These are phyloP conservation scores for Fusarium kyushuense DNA, from an alignment of 2,329 filamentous ascomycete genomes.

Conservation along the genomic window DNA sequence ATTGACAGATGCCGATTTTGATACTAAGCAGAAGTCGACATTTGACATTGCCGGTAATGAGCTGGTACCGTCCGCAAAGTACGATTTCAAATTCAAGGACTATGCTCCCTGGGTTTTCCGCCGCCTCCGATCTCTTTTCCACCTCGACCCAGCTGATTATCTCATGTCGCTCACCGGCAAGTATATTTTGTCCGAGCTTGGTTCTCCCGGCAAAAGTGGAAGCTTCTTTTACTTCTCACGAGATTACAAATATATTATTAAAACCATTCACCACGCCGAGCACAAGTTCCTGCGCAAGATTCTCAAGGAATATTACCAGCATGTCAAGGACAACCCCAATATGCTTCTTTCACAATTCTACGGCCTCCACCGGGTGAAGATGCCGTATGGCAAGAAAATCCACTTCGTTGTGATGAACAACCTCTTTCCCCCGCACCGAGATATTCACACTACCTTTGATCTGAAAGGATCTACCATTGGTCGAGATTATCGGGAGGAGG, in stretches of 20 bases:
- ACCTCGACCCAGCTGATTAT: conserved; percentile 95
- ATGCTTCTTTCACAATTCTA: conserved; percentile 98
- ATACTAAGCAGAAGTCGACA: conserved; percentile 95
- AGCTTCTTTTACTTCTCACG: conserved; percentile 99
- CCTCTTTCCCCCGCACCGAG: conserved; percentile 94
- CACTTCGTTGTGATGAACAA: conserved; percentile 99
- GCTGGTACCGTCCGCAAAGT: conserved; percentile 96
- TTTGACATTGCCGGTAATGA: conserved; percentile 99
- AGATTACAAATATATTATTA: conserved; percentile 99
- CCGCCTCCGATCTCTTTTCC: conserved; percentile 86
- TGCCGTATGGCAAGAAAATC: conserved; percentile 97
- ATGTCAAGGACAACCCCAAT: conserved; percentile 93
- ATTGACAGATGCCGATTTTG: conserved; percentile 91
- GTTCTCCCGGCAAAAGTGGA: conserved; percentile 96
- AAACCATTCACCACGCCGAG: conserved; percentile 97
- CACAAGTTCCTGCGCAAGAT: conserved; percentile 89
- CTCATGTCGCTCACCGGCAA: conserved; percentile 98
- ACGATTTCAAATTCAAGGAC: conserved; percentile 99
- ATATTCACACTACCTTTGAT: conserved; percentile 97
- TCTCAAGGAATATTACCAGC: conserved; percentile 90
- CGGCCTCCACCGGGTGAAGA: conserved; percentile 96
- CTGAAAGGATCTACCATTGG: conserved; percentile 96
- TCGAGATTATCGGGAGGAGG: conserved; percentile 89
- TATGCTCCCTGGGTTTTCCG: conserved; percentile 99
- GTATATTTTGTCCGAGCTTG: conserved; percentile 97